These are phyloP conservation scores for Cercospora janseana DNA, from an alignment of 2,329 filamentous ascomycete species.

Conservation along the genomic window DNA sequence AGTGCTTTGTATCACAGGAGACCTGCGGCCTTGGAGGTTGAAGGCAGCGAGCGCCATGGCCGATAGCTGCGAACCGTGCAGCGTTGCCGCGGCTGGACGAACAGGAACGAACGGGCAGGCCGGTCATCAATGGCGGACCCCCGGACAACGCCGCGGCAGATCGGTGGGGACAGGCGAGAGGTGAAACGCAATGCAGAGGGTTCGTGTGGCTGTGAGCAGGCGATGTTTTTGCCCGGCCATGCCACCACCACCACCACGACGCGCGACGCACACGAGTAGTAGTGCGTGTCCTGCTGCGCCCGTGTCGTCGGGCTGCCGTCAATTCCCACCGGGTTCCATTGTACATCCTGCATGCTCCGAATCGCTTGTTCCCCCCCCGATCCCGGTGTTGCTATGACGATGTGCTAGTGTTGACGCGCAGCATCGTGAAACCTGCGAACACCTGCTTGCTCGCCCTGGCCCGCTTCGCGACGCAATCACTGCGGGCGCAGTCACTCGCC, in stretches of 20 bases:
- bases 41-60: too few relatives aligned
- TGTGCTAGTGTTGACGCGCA: constrained; percentile 2
- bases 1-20: too few relatives aligned
- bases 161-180: constrained; percentile 1
- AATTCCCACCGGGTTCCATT: too few relatives aligned
- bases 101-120: too few relatives aligned
- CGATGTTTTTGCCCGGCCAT: constrained; percentile 5
- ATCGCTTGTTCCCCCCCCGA: not conserved
- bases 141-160: constrained; percentile 5
- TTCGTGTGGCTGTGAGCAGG: constrained; percentile 11
- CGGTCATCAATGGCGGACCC: not conserved
- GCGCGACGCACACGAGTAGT: constrained; percentile 2
- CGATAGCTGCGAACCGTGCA: too few relatives aligned
- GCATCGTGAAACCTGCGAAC: constrained; percentile 4
- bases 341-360: too few relatives aligned
- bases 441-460: constrained; percentile 13
- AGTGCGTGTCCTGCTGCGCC: not conserved
- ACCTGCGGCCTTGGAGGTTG: too few relatives aligned
- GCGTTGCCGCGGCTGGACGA: too few relatives aligned
- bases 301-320: not conserved
- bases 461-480: constrained; percentile 20
- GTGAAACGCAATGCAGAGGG: constrained; percentile 3
- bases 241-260: constrained; percentile 1
- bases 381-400: constrained; percentile 10
- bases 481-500: constrained; percentile 14